Evolutionary conservation across 306 rosid genomes (phyloP).

Genomic region (Ochetophila trinervis): DNA sequence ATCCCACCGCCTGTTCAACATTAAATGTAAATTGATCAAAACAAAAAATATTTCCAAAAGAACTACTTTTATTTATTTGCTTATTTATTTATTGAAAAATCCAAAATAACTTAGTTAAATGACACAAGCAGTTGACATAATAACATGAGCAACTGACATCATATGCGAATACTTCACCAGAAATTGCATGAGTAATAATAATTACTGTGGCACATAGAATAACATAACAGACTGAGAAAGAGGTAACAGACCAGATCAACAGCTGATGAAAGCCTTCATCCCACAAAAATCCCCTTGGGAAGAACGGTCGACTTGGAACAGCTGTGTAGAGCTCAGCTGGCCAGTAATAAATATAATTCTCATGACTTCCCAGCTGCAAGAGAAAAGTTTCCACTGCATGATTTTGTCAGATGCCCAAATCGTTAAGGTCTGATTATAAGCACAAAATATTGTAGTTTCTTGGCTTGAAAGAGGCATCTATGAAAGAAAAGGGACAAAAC

Average conservation of each 20-base stretch:
- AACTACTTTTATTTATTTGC: background rate
- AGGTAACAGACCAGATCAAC: slow-evolving; percentile 67
- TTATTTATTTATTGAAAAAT: too few species aligned
- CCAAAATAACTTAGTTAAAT: background rate
- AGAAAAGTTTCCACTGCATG: slow-evolving; percentile 32
- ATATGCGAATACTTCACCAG: background rate
- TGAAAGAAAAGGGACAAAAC: background rate
- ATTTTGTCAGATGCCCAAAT: slow-evolving; percentile 30
- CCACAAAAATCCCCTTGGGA: slow-evolving; percentile 99
- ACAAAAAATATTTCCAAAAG: background rate
- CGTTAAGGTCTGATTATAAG: slow-evolving; percentile 20
- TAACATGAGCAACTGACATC: background rate
- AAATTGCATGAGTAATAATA: background rate
- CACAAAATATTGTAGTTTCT: slow-evolving; percentile 2
- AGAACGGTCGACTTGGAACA: slow-evolving; percentile 90
- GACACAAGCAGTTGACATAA: background rate
- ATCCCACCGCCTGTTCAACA: slow-evolving; percentile 90
- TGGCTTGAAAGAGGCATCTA: too few species aligned
- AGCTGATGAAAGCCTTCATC: slow-evolving; percentile 99
- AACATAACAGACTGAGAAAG: slow-evolving; percentile 8
- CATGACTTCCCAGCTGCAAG: slow-evolving; percentile 55
- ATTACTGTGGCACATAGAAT: slow-evolving; percentile 12
- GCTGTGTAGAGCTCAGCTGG: slow-evolving; percentile 96
- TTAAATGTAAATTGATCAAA: slow-evolving; percentile 7
- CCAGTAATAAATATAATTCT: slow-evolving; percentile 67